A percentile compares a stretch with the other conserved stretches of the same genome.
phyloP scores from a whole-genome alignment of 345 rosid genomes.

The Arabidopsis arenosa region DNA sequence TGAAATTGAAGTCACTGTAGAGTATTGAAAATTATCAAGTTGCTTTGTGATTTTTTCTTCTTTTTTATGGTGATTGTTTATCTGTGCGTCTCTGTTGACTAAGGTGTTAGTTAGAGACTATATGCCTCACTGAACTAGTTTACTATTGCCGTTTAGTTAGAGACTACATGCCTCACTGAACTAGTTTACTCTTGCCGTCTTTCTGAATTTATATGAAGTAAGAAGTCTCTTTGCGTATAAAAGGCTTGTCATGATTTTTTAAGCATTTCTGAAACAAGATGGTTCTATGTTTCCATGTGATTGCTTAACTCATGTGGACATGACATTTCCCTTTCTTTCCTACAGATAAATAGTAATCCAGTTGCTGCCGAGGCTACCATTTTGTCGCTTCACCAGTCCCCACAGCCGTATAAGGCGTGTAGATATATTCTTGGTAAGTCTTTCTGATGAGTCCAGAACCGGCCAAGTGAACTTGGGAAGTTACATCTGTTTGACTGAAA shows the following conservation, averaged over 20 bases:
- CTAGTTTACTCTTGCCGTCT: neutral
- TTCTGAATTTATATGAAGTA: neutral
- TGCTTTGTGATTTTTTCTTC: constrained; percentile 16
- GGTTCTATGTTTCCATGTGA: neutral
- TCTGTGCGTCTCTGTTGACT: constrained; percentile 6
- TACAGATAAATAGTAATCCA: constrained; percentile 81
- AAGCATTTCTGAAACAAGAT: constrained; percentile 7
- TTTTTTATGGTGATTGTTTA: constrained; percentile 16
- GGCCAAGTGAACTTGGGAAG: constrained; percentile 5
- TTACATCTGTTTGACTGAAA: constrained; percentile 25
- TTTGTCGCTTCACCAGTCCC: constrained; percentile 75
- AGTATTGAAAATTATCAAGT: constrained; percentile 17
- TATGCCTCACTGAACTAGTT: constrained; percentile 7
- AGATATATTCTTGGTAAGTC: constrained; percentile 80
- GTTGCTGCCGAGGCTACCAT: constrained; percentile 87
- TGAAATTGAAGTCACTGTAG: constrained; percentile 33
- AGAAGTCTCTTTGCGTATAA: neutral
- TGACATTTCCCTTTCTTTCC: constrained; percentile 20
- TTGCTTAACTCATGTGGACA: constrained; percentile 17
- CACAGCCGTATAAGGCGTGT: constrained; percentile 86
- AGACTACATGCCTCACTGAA: no score
- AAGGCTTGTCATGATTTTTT: neutral
- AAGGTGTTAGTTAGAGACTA: neutral
- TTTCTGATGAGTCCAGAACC: neutral
- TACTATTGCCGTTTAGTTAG: neutral